phyloP scores from a whole-genome alignment of 2,329 filamentous ascomycete species.

The Lojkania enalia region DNA sequence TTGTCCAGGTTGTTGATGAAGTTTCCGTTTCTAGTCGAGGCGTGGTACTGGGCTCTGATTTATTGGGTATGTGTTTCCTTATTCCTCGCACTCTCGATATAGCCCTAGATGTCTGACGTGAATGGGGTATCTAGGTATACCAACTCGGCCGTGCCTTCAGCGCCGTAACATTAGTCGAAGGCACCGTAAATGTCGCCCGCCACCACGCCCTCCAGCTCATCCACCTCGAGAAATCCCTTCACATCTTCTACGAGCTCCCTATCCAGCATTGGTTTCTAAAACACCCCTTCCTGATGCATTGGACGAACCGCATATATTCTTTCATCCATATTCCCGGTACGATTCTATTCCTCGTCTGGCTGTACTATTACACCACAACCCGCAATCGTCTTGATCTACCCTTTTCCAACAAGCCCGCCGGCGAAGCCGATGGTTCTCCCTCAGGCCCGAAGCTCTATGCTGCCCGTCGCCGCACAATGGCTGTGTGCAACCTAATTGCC shows the following conservation, averaged over 20 bases:
- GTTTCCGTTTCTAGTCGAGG: constrained; percentile 73
- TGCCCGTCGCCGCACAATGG: constrained; percentile 59
- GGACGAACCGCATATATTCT: constrained; percentile 73
- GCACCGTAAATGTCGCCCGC: constrained; percentile 69
- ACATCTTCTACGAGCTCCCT: constrained; percentile 66
- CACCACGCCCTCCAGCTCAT: constrained; percentile 70
- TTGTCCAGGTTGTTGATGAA: constrained; percentile 66
- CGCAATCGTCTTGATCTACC: constrained; percentile 54
- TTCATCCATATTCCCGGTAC: constrained; percentile 80
- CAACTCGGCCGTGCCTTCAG: constrained; percentile 74
- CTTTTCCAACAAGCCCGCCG: constrained; percentile 44
- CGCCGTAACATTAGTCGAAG: constrained; percentile 68
- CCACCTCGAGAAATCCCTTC: constrained; percentile 64
- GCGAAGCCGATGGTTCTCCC: constrained; percentile 44
- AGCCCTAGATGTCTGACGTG: neutral
- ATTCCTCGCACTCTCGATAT: neutral
- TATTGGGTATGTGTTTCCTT: constrained; percentile 65
- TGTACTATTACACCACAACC: constrained; percentile 72
- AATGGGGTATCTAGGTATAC: constrained; percentile 69
- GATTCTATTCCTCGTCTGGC: constrained; percentile 67
- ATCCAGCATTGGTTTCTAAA: constrained; percentile 63
- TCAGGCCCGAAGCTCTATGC: constrained; percentile 59
- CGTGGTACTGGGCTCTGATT: constrained; percentile 76
- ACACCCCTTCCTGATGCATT: constrained; percentile 62
- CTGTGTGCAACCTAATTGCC: constrained; percentile 61